Percentiles rank a stretch among this genome's conserved stretches.
phyloP scores from a whole-genome alignment of 768 basidiomycete species.

The Kwoniella newhampshirensis region DNA sequence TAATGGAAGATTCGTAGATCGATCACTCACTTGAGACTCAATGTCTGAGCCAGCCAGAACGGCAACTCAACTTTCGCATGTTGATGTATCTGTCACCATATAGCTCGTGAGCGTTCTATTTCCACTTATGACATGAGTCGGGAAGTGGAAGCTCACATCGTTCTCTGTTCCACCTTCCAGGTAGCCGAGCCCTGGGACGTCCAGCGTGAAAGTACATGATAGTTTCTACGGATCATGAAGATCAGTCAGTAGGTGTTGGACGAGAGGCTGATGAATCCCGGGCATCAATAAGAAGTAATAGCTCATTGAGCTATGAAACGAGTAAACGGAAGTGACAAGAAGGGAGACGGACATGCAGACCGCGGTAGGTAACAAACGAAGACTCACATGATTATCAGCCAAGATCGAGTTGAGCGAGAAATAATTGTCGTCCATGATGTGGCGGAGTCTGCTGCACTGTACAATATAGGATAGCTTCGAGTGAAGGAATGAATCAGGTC shows the following conservation, averaged over 20 bases:
- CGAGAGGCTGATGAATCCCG: no score
- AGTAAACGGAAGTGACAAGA: no score
- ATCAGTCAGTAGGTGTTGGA: not conserved
- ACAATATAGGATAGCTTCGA: no score
- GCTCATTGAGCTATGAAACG: no score
- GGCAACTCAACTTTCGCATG: conserved; percentile 77
- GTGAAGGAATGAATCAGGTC: no score
- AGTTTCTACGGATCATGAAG: conserved; percentile 65
- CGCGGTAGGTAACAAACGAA: no score
- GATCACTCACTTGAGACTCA: conserved; percentile 69
- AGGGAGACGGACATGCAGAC: not conserved
- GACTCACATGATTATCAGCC: conserved; percentile 77
- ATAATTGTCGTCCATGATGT: conserved; percentile 81
- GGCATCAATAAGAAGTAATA: no score
- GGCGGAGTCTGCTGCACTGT: no score
- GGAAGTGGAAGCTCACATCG: conserved; percentile 61
- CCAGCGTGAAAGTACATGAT: conserved; percentile 86
- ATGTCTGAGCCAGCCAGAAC: conserved; percentile 84
- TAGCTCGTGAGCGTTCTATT: no score
- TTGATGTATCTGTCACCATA: conserved; percentile 71
- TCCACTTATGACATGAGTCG: no score
- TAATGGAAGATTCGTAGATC: not conserved
- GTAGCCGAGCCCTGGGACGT: conserved; percentile 82
- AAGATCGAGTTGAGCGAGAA: conserved; percentile 88
- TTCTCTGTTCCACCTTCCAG: conserved; percentile 80